Evolutionary conservation across 2,329 filamentous ascomycete species (phyloP).

Genomic region (Penicillium sp.): DNA sequence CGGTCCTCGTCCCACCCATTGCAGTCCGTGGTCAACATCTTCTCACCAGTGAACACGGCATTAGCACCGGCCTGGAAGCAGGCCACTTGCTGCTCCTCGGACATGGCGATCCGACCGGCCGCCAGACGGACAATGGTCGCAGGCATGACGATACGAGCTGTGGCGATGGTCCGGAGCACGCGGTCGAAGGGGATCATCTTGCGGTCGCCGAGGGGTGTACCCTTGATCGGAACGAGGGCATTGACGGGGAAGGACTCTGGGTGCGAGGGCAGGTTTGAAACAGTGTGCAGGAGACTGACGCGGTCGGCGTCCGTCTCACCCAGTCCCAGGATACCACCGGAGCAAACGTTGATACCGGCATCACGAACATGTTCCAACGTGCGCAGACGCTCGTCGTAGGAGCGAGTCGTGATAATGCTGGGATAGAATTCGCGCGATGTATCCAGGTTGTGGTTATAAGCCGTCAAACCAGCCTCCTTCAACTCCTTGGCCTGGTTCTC

Average conservation of each 20-base stretch:
- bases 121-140: constrained; percentile 84
- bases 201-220: constrained; percentile 78
- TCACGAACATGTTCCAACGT: constrained; percentile 80
- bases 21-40: constrained; percentile 91
- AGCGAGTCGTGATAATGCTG: constrained; percentile 79
- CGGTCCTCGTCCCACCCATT: constrained; percentile 90
- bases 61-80: constrained; percentile 93
- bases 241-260: constrained; percentile 93
- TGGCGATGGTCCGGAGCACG: constrained; percentile 80
- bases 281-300: constrained; percentile 79
- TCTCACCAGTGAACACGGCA: constrained; percentile 93
- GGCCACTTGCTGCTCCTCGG: constrained; percentile 83
- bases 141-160: constrained; percentile 81
- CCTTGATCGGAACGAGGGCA: constrained; percentile 85
- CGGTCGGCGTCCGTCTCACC: constrained; percentile 80
- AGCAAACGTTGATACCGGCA: constrained; percentile 87
- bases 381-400: constrained; percentile 82
- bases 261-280: constrained; percentile 77
- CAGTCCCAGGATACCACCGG: constrained; percentile 82
- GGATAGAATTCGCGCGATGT: constrained; percentile 89
- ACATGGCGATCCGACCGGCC: constrained; percentile 80
- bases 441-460: constrained; percentile 94
- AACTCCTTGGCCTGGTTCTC: constrained; percentile 77
- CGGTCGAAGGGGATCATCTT: constrained; percentile 75
- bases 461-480: constrained; percentile 80